These are phyloP conservation scores for Sinapis alba DNA, from an alignment of 441 rosid genomes.

Conservation along the genomic window DNA sequence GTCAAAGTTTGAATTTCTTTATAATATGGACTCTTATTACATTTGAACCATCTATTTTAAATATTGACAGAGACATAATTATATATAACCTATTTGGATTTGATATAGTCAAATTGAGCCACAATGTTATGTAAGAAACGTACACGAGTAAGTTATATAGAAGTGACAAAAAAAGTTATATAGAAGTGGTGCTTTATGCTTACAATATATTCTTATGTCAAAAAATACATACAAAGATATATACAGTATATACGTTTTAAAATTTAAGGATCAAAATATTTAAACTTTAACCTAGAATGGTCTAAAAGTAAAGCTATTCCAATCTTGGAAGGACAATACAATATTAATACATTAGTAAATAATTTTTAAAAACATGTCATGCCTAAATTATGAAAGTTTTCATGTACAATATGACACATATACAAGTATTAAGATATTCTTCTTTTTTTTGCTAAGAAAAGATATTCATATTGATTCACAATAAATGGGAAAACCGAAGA, in stretches of 20 bases:
- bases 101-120: background rate
- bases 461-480: background rate
- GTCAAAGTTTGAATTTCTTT: conserved; percentile 19
- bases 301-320: conserved; percentile 31
- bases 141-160: background rate
- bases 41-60: conserved; percentile 16
- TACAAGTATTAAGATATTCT: background rate
- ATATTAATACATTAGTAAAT: conserved; percentile 15
- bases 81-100: background rate
- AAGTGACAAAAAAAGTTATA: too few species aligned
- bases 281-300: conserved; percentile 19
- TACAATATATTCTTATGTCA: background rate
- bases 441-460: too few species aligned
- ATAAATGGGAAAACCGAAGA: conserved; percentile 27
- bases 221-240: background rate
- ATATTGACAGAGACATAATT: conserved; percentile 13
- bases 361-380: conserved; percentile 18
- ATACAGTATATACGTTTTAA: background rate
- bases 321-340: conserved; percentile 32
- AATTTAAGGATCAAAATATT: background rate
- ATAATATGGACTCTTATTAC: conserved; percentile 11
- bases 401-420: conserved; percentile 25
- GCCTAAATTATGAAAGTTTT: conserved; percentile 36
- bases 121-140: background rate
- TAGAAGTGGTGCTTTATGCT: background rate